Base-by-base conservation (phyloP, 257 asterid genomes). In the Gardenia jasminoides region DNA sequence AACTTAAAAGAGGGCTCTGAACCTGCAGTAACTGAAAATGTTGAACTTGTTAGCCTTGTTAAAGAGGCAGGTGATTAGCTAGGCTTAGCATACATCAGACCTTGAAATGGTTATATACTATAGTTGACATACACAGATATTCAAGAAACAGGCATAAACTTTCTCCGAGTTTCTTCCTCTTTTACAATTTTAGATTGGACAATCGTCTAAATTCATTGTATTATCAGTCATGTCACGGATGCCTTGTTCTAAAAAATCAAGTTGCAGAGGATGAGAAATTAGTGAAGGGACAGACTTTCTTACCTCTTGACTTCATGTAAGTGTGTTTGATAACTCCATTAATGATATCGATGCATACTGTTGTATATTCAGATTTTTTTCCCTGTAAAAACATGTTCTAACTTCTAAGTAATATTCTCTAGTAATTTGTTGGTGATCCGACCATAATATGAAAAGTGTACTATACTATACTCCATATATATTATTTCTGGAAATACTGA, bases 1-100 rank as follows among this genome's bases (percentile, higher is more conserved):
- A 28, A 58, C 66, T 81, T 81, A 7, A 86, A 87, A 58, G 92
- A 84, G 72, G 86, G 36, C 46, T 64, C 5, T 39, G 94, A 86
- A 72, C 64, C 77, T 59, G 74, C 77, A n/a, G 87, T 33, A 20
- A 30, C 85, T 4, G 89, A 90, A n/a, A 82, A 91, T 36, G 79
- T 92, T 24, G 98, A 94, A 88, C 97, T 94, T 61, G 93, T 89
- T 26, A 82, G 97, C 8, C 97, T 92, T 44, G 93, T 94, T 24
- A 69, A 80, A 72, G 81, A 76, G 20, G 80, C 50, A 31, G 91
- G 90, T 50, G 75, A 47, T 36, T 62, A 86, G 86, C 81, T 88
- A 88, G 91, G 66, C 33, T 10, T 77, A 46, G 67, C 71, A 26
- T 15, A 46, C 19, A 68, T 30, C 28, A 67, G 44, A 7, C 1